Conservation (phyloP, 192 early-diverging fungal genomes). For the Entomortierella parvispora region DNA sequence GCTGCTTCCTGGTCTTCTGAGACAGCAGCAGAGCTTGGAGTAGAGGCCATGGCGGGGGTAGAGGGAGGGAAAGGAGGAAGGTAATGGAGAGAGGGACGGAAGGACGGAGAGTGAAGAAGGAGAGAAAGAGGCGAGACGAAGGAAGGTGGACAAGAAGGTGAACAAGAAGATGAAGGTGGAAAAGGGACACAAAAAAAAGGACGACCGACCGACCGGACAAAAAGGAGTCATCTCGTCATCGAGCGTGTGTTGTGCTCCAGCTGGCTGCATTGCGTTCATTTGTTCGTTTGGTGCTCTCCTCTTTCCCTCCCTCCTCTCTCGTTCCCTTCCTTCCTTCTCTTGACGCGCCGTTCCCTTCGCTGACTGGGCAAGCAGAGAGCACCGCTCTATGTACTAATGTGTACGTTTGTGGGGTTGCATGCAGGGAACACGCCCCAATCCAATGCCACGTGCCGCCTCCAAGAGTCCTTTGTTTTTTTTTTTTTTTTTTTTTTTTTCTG, state of each 20-base stretch:
- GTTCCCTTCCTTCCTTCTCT: not conserved
- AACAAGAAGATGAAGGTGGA: not conserved
- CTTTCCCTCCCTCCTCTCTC: not conserved
- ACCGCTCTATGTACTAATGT: not conserved
- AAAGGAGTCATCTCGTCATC: not conserved
- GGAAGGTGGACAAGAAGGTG: not conserved
- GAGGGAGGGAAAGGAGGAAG: not conserved
- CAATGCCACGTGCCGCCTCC: too few relatives aligned
- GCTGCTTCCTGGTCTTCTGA: conserved; percentile 14
- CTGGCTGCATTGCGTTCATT: not conserved
- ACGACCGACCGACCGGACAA: not conserved
- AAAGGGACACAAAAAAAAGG: not conserved
- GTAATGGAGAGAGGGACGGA: not conserved
- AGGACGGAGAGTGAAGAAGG: not conserved
- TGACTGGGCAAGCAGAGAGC: too few relatives aligned
- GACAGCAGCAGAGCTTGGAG: conserved; percentile 19
- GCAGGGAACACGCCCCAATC: not conserved
- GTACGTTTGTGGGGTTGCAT: not conserved
- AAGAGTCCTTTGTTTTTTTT: conserved; percentile 8
- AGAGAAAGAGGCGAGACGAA: not conserved
- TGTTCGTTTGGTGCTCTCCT: not conserved
- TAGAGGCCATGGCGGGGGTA: conserved; percentile 20
- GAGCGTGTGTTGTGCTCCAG: not conserved
- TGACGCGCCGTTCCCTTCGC: not conserved
- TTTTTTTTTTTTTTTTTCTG: not conserved